A percentile compares a stretch with the other conserved stretches of the same genome.
These are phyloP conservation scores for Lathyrus oleraceus DNA, from an alignment of 306 rosid genomes.

Conservation along the genomic window DNA sequence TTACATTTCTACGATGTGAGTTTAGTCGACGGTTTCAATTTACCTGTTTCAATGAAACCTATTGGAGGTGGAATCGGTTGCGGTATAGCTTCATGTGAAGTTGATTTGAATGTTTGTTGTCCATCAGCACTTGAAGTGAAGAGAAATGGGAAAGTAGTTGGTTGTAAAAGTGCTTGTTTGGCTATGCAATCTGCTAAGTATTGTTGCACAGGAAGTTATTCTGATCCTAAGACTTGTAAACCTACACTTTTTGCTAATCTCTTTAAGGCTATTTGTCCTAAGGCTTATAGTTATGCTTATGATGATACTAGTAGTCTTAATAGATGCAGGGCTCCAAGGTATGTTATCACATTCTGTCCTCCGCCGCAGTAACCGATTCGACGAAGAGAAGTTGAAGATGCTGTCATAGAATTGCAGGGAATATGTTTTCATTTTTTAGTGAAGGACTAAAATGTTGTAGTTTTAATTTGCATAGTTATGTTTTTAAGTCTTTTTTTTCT, in stretches of 20 bases:
- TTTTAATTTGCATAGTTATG: slow-evolving; percentile 16
- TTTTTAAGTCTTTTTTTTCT: slow-evolving; percentile 4
- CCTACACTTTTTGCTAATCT: slow-evolving; percentile 86
- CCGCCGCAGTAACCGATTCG: slow-evolving; percentile 38
- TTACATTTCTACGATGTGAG: slow-evolving; percentile 90
- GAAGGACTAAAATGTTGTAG: slow-evolving; percentile 2
- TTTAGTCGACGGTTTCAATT: slow-evolving; percentile 88
- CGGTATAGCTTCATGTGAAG: slow-evolving; percentile 86
- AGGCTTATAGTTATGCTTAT: slow-evolving; percentile 94
- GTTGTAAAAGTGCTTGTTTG: slow-evolving; percentile 95
- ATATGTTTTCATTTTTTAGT: slow-evolving; percentile 10
- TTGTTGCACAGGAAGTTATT: slow-evolving; percentile 83
- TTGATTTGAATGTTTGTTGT: slow-evolving; percentile 86
- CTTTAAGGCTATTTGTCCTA: slow-evolving; percentile 96
- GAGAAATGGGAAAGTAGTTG: slow-evolving; percentile 71
- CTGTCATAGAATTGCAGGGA: slow-evolving; percentile 25
- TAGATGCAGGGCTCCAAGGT: slow-evolving; percentile 81
- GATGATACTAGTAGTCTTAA: slow-evolving; percentile 89
- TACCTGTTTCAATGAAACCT: slow-evolving; percentile 94
- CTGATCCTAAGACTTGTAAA: slow-evolving; percentile 79
- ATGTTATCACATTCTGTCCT: slow-evolving; percentile 93
- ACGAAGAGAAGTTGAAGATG: slow-evolving; percentile 19
- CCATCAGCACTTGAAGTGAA: slow-evolving; percentile 88
- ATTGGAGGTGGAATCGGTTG: slow-evolving; percentile 91
- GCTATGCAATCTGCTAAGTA: slow-evolving; percentile 95